These are phyloP conservation scores for Trichoderma simmonsii DNA, from an alignment of 2,329 filamentous ascomycete species.

Conservation along the genomic window DNA sequence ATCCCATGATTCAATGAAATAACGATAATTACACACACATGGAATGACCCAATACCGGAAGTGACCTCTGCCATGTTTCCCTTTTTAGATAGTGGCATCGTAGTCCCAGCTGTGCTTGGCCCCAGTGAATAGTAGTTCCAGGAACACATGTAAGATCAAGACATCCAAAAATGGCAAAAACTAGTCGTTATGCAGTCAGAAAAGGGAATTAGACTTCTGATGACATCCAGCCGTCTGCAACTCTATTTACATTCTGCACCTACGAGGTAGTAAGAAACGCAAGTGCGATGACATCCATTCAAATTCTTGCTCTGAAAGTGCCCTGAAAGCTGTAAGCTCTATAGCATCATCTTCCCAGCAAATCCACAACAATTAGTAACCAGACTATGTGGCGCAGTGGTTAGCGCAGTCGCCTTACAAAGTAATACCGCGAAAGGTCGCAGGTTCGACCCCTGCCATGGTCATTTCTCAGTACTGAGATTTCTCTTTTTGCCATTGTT, in stretches of 20 bases:
- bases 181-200: background rate
- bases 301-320: no score
- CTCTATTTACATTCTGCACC: background rate
- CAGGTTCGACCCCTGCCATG: conserved; percentile 46
- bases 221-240: background rate
- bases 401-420: conserved; percentile 42
- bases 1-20: conserved; percentile 2
- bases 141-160: background rate
- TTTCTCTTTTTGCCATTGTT: conserved; percentile 5
- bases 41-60: background rate
- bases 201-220: background rate
- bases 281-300: background rate
- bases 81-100: background rate
- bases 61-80: background rate
- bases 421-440: conserved; percentile 36
- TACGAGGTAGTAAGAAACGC: no score
- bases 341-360: background rate
- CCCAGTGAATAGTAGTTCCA: background rate
- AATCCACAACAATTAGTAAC: background rate
- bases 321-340: background rate
- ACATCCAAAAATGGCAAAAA: background rate
- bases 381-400: conserved; percentile 37
- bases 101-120: background rate
- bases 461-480: conserved; percentile 27
- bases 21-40: background rate